phyloP scores from a whole-genome alignment of 495 filamentous ascomycete species.

The Talaromyces proteolyticus region DNA sequence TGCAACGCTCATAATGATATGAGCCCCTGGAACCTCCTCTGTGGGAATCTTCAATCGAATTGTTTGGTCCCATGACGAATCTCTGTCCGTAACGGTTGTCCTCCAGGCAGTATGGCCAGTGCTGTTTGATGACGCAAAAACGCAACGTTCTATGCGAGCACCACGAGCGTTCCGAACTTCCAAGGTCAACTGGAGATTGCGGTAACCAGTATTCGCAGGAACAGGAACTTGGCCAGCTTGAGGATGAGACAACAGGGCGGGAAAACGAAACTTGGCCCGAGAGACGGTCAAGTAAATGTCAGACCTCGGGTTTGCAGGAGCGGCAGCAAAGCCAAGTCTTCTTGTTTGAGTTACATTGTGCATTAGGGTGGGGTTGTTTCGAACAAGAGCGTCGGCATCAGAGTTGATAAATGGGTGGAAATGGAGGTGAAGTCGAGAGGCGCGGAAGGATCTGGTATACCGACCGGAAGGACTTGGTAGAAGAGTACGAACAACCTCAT shows the following conservation, averaged over 20 bases:
- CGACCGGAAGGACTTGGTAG: constrained; percentile 64
- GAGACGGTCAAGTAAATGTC: constrained; percentile 91
- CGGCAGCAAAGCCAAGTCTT: constrained; percentile 93
- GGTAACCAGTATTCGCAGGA: constrained; percentile 51
- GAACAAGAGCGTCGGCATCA: constrained; percentile 74
- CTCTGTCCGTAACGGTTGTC: constrained; percentile 71
- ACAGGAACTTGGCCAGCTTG: constrained; percentile 69
- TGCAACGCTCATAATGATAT: constrained; percentile 84
- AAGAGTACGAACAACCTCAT: constrained; percentile 67
- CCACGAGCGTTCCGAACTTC: constrained; percentile 76
- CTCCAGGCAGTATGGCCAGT: constrained; percentile 76
- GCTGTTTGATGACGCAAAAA: constrained; percentile 78
- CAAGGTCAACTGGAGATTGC: constrained; percentile 80
- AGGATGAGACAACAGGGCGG: constrained; percentile 75
- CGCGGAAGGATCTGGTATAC: constrained; percentile 62
- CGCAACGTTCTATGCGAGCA: constrained; percentile 77
- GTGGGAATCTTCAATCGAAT: constrained; percentile 75
- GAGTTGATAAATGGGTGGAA: constrained; percentile 67
- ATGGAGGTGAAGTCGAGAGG: constrained; percentile 70
- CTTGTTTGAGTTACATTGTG: constrained; percentile 72
- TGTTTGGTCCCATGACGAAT: constrained; percentile 80
- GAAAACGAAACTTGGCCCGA: constrained; percentile 65
- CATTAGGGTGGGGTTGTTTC: constrained; percentile 80
- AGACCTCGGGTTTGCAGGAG: constrained; percentile 77
- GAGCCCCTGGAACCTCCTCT: constrained; percentile 74